Conservation (phyloP, 2,329 filamentous ascomycete species). For the Scorias spongiosa region DNA sequence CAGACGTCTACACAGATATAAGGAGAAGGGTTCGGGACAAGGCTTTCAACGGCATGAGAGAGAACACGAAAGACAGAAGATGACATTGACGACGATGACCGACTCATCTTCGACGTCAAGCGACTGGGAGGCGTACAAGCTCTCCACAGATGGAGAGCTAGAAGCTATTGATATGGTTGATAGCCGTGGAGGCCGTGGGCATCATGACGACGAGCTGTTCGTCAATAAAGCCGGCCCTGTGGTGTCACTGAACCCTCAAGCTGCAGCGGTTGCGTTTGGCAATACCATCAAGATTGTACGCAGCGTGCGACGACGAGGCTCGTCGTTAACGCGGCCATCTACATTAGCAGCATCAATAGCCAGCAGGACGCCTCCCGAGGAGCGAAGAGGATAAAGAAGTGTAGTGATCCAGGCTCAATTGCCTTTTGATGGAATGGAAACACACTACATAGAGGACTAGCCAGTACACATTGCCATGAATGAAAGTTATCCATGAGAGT, state of each 20-base stretch:
- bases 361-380: no score
- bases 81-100: no score
- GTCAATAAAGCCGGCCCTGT: conserved; percentile 53
- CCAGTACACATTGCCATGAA: no score
- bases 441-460: no score
- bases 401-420: neutral
- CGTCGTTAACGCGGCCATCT: neutral
- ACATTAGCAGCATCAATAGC: neutral
- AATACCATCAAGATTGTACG: conserved; percentile 57
- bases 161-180: conserved; percentile 23
- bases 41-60: no score
- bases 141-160: conserved; percentile 32
- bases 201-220: conserved; percentile 41
- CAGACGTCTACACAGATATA: no score
- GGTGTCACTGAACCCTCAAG: conserved; percentile 44
- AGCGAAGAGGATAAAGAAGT: no score
- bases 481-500: no score
- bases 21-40: no score
- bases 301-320: neutral
- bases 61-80: no score
- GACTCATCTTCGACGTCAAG: neutral
- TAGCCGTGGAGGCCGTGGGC: conserved; percentile 4
- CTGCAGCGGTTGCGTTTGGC: conserved; percentile 55
- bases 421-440: no score
- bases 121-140: conserved; percentile 39